Percentiles rank a stretch among this genome's conserved stretches.
Evolutionary conservation across 140 eudicot species (phyloP).

Genomic region (Bidens hawaiensis): DNA sequence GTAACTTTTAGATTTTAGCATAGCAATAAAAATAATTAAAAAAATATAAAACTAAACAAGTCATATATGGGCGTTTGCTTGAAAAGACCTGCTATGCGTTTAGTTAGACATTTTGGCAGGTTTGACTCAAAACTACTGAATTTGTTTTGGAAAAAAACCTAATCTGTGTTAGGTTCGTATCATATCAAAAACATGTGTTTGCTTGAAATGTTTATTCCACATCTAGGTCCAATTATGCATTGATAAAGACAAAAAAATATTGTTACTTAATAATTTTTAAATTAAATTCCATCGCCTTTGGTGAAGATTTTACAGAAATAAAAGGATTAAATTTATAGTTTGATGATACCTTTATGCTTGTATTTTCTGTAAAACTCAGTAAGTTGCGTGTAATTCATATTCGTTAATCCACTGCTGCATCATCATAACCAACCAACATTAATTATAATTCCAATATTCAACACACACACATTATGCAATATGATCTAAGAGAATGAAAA

Average conservation of each 20-base stretch:
- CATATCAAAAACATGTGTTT: background rate
- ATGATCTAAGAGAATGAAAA: too few species aligned
- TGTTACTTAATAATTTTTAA: background rate
- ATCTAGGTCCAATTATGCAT: too few species aligned
- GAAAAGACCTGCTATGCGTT: too few species aligned
- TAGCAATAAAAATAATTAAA: background rate
- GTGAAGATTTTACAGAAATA: background rate
- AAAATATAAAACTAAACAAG: background rate
- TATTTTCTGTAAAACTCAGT: constrained; percentile 49
- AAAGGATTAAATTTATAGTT: background rate
- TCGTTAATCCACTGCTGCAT: constrained; percentile 46
- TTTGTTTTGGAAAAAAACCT: background rate
- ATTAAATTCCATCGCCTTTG: background rate
- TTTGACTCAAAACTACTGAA: background rate
- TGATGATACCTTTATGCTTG: constrained; percentile 51
- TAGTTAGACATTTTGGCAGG: too few species aligned
- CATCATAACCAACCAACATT: constrained; percentile 12
- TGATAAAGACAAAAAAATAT: background rate
- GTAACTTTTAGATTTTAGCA: background rate
- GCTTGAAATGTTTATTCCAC: background rate
- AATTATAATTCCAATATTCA: background rate
- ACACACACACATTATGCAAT: background rate
- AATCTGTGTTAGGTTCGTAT: too few species aligned
- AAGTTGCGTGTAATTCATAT: constrained; percentile 48
- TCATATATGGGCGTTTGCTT: too few species aligned